Evolutionary conservation across 2,329 filamentous ascomycete genomes (phyloP), one percentile per base, ranked within the genome.

Genomic region (Rhynchosporium graminicola): DNA sequence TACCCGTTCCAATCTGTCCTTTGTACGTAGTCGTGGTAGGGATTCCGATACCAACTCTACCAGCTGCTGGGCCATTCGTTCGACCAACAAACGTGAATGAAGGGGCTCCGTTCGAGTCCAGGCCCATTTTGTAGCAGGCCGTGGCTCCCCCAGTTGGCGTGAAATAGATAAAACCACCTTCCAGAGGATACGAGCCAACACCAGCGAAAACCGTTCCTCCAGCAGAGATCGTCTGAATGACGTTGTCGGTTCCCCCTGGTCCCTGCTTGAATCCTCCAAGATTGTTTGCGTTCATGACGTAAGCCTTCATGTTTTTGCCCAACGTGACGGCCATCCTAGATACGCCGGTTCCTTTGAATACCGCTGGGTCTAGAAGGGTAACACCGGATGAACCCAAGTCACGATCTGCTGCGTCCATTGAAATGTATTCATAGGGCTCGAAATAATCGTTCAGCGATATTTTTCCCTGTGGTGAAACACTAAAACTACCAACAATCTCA

Each of bases 401-500:
- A 56, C 79, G 78, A 59, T 83, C 80, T 0, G 77, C 80, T 7
- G 78, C 80, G 57, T 83, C 80, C 55, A 83, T 73, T 0, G 77
- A 75, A 60, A 76, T 75, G 60, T 84, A 83, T 52, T 83, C 80
- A 65, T 77, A 81, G 0, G 82, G 82, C 76, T 83, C 80, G 62
- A 84, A 84, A 68, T 83, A 84, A 57, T 84, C 82, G 9, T 77
- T 74, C 3, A 83, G 65, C 0, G 73, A 74, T 0, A 83, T 76
- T 47, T 81, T 76, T 6, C 79, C 80, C 1, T 77, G 74, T 0
- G 67, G 60, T 31, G 77, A 76, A 36, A 79, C 71, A 0, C 73
- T 76, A 72, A 81, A 77, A 64, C 79, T 79, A 7, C 78, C 76
- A 0, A 79, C 77, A 0, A 78, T 77, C 65, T 82, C 76, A 40